Percentiles rank a stretch among this genome's conserved stretches.
Conservation (phyloP, 805 yeast genomes). For the Myxozyma vanderwaltii region DNA sequence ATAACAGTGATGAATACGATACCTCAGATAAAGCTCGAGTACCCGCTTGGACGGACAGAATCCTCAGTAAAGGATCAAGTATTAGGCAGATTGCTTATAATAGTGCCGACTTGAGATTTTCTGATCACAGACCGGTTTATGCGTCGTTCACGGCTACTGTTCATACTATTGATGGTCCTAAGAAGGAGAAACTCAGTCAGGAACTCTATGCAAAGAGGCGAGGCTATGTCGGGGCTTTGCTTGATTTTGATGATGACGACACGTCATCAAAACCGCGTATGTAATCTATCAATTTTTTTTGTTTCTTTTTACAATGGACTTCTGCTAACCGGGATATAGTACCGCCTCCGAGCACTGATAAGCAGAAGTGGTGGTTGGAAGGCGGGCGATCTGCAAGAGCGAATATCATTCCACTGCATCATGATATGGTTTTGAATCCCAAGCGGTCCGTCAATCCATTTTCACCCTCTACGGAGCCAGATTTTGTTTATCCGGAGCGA, state of each 20-base stretch:
- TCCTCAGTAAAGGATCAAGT: constrained; percentile 61
- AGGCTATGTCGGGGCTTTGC: constrained; percentile 43
- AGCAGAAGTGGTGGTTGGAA: constrained; percentile 88
- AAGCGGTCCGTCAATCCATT: constrained; percentile 74
- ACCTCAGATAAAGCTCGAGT: constrained; percentile 88
- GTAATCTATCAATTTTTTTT: constrained; percentile 21
- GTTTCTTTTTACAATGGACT: constrained; percentile 6
- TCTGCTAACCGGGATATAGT: constrained; percentile 45
- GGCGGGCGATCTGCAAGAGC: constrained; percentile 77
- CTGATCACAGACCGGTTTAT: constrained; percentile 94
- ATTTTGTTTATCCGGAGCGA: constrained; percentile 43
- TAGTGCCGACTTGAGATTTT: constrained; percentile 58
- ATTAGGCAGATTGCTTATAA: constrained; percentile 70
- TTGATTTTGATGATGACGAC: constrained; percentile 35
- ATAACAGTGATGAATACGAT: constrained; percentile 78
- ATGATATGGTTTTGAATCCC: constrained; percentile 65
- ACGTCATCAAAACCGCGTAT: background rate
- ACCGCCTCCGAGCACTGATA: constrained; percentile 88
- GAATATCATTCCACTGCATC: constrained; percentile 48
- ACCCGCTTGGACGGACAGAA: constrained; percentile 97
- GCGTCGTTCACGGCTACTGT: constrained; percentile 72
- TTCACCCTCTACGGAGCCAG: constrained; percentile 53
- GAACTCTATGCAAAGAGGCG: constrained; percentile 64
- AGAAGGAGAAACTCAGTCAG: constrained; percentile 56
- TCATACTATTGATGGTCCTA: constrained; percentile 65